Evolutionary conservation across 2,329 filamentous ascomycete genomes (phyloP).

Genomic region (Leptodontidium sp.): DNA sequence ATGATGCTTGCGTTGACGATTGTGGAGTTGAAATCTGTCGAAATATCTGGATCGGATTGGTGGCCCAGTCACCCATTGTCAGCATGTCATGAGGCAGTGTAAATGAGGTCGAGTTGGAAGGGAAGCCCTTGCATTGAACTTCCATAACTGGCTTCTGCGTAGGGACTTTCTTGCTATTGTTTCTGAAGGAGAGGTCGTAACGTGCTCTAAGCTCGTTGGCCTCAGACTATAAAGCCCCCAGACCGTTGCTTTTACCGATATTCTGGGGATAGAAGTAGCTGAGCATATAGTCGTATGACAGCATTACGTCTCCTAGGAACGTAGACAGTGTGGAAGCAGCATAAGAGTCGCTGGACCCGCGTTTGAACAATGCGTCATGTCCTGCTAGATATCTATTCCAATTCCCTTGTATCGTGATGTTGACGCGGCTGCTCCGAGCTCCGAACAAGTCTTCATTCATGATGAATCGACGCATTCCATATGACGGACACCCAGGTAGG

Average conservation of each 20-base stretch:
- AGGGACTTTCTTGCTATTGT: neutral
- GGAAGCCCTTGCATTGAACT: constrained; percentile 16
- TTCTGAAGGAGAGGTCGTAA: constrained; percentile 20
- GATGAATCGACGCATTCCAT: constrained; percentile 14
- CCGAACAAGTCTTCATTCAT: constrained; percentile 7
- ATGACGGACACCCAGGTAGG: constrained; percentile 18
- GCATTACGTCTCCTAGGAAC: neutral
- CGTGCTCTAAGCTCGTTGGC: neutral
- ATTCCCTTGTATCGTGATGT: constrained; percentile 12
- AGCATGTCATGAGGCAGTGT: constrained; percentile 7
- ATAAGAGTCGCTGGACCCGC: neutral
- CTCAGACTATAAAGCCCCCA: neutral
- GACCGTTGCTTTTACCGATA: neutral
- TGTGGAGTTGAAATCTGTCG: constrained; percentile 17
- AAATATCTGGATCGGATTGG: constrained; percentile 6
- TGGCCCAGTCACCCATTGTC: constrained; percentile 5
- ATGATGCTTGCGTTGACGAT: constrained; percentile 21
- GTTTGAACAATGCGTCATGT: neutral
- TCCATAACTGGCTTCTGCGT: constrained; percentile 21
- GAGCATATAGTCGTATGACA: neutral
- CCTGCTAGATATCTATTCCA: neutral
- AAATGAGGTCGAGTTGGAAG: neutral
- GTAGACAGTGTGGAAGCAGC: neutral
- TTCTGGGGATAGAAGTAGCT: neutral
- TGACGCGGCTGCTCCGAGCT: neutral